Evolutionary conservation across 176 grass and related monocot genomes (phyloP).

Genomic region (Hyparrhenia diplandra): DNA sequence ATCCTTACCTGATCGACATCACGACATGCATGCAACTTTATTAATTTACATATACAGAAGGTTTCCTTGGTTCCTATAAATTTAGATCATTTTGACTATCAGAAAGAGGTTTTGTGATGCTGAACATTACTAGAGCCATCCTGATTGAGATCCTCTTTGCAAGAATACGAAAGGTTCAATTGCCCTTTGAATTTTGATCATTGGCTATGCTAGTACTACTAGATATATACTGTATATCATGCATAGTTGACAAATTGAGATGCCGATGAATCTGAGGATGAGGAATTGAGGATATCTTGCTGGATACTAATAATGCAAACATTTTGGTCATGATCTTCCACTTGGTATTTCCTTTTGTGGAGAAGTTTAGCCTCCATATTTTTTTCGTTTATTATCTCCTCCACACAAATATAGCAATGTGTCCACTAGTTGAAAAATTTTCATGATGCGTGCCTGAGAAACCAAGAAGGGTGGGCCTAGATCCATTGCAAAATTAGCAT

Average conservation of each 20-base stretch:
- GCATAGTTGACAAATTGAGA: constrained; percentile 3
- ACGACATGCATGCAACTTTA: neutral
- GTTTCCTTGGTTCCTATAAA: constrained; percentile 11
- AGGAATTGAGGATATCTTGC: neutral
- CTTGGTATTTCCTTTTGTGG: neutral
- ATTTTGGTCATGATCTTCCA: neutral
- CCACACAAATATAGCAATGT: neutral
- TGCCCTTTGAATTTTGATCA: neutral
- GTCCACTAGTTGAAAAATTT: neutral
- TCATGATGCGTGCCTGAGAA: neutral
- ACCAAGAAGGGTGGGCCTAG: too few relatives aligned
- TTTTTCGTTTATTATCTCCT: neutral
- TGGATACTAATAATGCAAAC: neutral
- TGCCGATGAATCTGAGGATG: neutral
- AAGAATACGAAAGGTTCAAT: neutral
- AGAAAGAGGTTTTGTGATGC: neutral
- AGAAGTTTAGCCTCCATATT: neutral
- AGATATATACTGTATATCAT: neutral
- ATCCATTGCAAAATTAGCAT: too few relatives aligned
- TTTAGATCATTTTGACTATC: neutral
- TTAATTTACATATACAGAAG: neutral
- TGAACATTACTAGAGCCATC: constrained; percentile 3
- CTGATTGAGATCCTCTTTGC: neutral
- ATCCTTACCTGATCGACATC: neutral
- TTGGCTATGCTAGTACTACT: neutral